Base-by-base conservation (phyloP, 192 early-diverging fungal genomes). In the Gorgonomyces haynaldii region DNA sequence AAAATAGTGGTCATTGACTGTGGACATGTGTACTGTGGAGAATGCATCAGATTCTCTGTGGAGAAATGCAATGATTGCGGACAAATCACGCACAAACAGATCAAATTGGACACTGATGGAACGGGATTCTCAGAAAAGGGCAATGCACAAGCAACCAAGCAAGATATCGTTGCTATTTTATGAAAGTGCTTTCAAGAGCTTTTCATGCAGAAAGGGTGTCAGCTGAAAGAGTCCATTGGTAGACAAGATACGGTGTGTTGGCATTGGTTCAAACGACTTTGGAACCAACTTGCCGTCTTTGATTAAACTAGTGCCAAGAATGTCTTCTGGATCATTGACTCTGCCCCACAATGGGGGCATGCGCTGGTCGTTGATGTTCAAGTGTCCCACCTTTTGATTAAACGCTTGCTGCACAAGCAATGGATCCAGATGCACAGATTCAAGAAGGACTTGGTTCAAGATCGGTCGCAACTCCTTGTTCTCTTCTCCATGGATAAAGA, bases 311-410 rank as follows among this genome's bases (percentile, higher is more conserved):
- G 56, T 51, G 0, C 67, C 67, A 20, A 70, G 39, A 25, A 70
- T 63, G 40, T 70, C 67, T 56, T 70, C 67, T 10, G 67, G 67
- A 52, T 70, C 67, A 31, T 61, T 64, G 35, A 67, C 64, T 15
- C 67, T 56, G 17, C 64, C 67, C 36, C 61, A 70, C 7, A 55
- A 45, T 10, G 63, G 21, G 20, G 12, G 49, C 6, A 60, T 40
- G 13, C 67, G 55, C 24, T 39, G 13, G 30, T 70, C 67, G 36
- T 57, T 63, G 29, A 70, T 63, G 50, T 65, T 70, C 50, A 70
- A 24, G 38, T 63, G 57, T n/a, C 67, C 67, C 2, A 42, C 10
- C 34, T 70, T 66, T 38, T 70, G 67, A 42, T 60, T 41, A 23
- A 38, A 22, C n/a, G n/a, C n/a, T n/a, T n/a, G n/a, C n/a, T n/a